Base-by-base conservation (phyloP, 257 asterid genomes). In the Solanum etuberosum region DNA sequence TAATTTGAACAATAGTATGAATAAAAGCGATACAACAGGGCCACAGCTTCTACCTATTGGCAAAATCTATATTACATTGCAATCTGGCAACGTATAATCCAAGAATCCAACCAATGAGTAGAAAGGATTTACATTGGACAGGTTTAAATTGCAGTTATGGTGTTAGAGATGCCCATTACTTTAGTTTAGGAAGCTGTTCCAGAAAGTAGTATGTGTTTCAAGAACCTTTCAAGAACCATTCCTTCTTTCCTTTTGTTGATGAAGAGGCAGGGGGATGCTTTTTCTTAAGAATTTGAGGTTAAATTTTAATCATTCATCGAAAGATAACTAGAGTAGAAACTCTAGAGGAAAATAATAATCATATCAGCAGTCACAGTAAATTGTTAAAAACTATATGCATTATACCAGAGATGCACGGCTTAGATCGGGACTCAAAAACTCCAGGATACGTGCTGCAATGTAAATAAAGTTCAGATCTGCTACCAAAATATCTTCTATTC, bases 341-440 rank as follows among this genome's bases (percentile, higher is more conserved):
- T 7, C 42, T 80, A 16, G 40, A 80, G 42, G 68, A 81, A 46
- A 29, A 48, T 76, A 9, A 81, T 5, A 48, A 14, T 29, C 68
- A 46, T 81, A 48, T 81, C 43, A 31, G 43, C 85, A 81, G 68
- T 10, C 68, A 18, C 68, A 81, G 29, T 29, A 80, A 29, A 81
- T 1, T 81, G 84, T 46, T 29, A 3, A 29, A 43, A 29, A 3
- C 16, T 48, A 77, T 85, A 89, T 65, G 78, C 42, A 87, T 25
- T 85, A 83, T 94, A 97, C 99, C 98, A 97, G 94, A 89, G 99
- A 97, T 89, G 99, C 91, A 48, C 99, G 98, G 91, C 95, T 95
- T 85, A 97, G 90, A 80, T 95, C 99, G 70, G 99, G 99, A 90
- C 97, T 97, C 95, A 97, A 89, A 86, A 95, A 97, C 92, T 97